Conservation (phyloP, 2,329 filamentous ascomycete species). For the Trichoderma simmonsii region DNA sequence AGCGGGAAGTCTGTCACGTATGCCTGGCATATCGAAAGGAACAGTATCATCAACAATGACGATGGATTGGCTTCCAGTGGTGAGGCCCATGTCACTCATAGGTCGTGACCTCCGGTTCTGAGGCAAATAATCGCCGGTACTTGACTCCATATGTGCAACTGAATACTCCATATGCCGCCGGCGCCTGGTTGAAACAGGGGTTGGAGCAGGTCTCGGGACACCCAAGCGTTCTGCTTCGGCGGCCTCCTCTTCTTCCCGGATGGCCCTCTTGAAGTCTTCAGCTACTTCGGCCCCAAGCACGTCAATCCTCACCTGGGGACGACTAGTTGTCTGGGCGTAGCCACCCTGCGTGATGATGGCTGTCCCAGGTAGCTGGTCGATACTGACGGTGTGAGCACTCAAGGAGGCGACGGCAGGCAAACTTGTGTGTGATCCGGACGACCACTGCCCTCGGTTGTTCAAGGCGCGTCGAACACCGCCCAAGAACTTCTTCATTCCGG, state of each 20-base stretch:
- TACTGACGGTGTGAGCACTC: slow-evolving; percentile 51
- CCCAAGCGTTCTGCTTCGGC: slow-evolving; percentile 31
- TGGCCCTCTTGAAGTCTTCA: slow-evolving; percentile 74
- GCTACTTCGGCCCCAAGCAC: slow-evolving; percentile 73
- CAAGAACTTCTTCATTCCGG: slow-evolving; percentile 81
- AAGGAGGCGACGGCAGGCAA: slow-evolving; percentile 48
- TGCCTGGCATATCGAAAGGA: slow-evolving; percentile 46
- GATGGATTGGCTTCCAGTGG: slow-evolving; percentile 83
- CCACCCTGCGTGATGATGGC: slow-evolving; percentile 56
- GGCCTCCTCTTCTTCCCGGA: slow-evolving; percentile 64
- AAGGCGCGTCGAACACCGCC: slow-evolving; percentile 81
- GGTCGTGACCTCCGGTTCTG: slow-evolving; percentile 39
- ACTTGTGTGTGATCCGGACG: slow-evolving; percentile 45
- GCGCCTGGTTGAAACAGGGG: slow-evolving; percentile 18
- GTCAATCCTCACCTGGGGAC: slow-evolving; percentile 68
- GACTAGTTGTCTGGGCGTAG: slow-evolving; percentile 40
- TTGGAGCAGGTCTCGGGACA: slow-evolving; percentile 22
- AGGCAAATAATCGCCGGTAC: slow-evolving; percentile 34
- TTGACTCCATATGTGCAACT: slow-evolving; percentile 42
- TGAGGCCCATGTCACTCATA: slow-evolving; percentile 58
- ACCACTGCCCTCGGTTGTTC: slow-evolving; percentile 54
- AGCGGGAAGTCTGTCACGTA: slow-evolving; percentile 46
- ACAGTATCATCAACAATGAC: slow-evolving; percentile 75
- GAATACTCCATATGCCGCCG: slow-evolving; percentile 41
- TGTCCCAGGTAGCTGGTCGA: slow-evolving; percentile 57